A percentile compares a stretch with the other conserved stretches of the same genome.
Evolutionary conservation across 208 protist genomes (phyloP).

Genomic region (Crithidia acanthocephali): DNA sequence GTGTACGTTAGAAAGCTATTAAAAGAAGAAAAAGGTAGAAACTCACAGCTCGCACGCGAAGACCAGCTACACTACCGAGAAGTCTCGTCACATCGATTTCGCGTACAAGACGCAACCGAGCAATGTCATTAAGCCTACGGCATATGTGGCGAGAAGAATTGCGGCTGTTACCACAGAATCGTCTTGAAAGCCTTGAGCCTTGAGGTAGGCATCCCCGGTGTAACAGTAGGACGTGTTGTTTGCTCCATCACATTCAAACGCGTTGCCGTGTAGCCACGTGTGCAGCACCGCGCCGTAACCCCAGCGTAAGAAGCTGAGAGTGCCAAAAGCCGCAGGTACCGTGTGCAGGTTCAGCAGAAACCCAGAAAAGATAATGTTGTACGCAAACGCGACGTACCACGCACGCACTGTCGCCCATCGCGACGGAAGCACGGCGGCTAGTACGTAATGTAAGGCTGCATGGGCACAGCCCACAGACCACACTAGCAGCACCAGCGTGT

Average conservation of each 20-base stretch:
- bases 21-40: too few species aligned
- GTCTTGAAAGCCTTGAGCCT: slow-evolving; percentile 43
- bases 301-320: slow-evolving; percentile 57
- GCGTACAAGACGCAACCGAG: slow-evolving; percentile 1
- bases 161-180: slow-evolving; percentile 41
- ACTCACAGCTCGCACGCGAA: too few species aligned
- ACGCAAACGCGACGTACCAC: slow-evolving; percentile 43
- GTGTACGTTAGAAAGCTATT: too few species aligned
- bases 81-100: neutral
- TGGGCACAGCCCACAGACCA: slow-evolving; percentile 54
- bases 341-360: slow-evolving; percentile 70
- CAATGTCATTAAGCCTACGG: slow-evolving; percentile 11
- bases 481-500: slow-evolving; percentile 40
- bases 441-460: slow-evolving; percentile 45
- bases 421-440: slow-evolving; percentile 37
- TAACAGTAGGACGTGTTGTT: slow-evolving; percentile 76
- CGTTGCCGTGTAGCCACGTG: slow-evolving; percentile 42
- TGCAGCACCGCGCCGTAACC: slow-evolving; percentile 65
- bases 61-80: too few species aligned
- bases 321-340: slow-evolving; percentile 37
- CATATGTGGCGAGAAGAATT: slow-evolving; percentile 16
- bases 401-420: slow-evolving; percentile 27
- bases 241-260: slow-evolving; percentile 59
- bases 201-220: slow-evolving; percentile 54
- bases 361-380: slow-evolving; percentile 60